Evolutionary conservation across 1,284 basidiomycete genomes (phyloP).

Genomic region (Rhodotorula sp.): DNA sequence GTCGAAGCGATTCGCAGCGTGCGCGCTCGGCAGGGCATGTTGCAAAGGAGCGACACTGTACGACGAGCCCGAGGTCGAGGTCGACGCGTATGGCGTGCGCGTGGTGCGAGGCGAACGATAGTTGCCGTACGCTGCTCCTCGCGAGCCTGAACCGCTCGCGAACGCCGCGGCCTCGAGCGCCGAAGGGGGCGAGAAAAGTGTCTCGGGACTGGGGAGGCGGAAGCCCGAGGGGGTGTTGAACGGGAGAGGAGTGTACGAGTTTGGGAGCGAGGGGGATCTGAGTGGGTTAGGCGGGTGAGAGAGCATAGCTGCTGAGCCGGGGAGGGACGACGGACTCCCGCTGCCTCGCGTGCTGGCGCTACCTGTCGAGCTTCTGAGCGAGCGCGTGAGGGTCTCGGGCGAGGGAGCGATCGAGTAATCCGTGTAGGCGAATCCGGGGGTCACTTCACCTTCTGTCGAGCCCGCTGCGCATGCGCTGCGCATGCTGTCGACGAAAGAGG

Average conservation of each 20-base stretch:
- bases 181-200: neutral
- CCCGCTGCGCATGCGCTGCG: neutral
- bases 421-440: neutral
- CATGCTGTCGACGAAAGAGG: constrained; percentile 5
- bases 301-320: neutral
- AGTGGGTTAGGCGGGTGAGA: neutral
- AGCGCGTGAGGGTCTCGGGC: neutral
- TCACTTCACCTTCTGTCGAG: neutral
- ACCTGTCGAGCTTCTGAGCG: neutral
- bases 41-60: too few relatives aligned
- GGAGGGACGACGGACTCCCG: neutral
- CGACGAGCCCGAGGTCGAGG: too few relatives aligned
- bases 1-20: too few relatives aligned
- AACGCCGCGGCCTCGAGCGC: neutral
- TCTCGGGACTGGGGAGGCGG: neutral
- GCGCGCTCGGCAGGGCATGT: too few relatives aligned
- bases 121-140: neutral
- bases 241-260: neutral
- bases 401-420: constrained; percentile 15
- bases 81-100: too few relatives aligned
- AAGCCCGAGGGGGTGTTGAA: neutral
- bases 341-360: neutral
- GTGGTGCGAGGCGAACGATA: neutral
- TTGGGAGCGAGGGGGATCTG: neutral
- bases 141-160: neutral